Base-by-base conservation (phyloP, 805 yeast genomes). In the Wickerhamomyces tratensis region DNA sequence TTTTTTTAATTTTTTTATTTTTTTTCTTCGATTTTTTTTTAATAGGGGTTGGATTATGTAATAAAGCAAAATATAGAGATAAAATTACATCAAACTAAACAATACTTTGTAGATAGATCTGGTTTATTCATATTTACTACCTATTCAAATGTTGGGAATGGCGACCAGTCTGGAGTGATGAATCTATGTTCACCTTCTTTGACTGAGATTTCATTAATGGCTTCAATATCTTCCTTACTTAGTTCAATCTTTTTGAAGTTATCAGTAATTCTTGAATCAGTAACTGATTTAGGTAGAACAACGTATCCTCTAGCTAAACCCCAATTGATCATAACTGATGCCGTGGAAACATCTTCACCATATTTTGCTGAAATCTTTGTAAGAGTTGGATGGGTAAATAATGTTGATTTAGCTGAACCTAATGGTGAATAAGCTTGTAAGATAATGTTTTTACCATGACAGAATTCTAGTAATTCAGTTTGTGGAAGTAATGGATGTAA, bases 391-490 rank as follows among this genome's bases (percentile, higher is more conserved):
- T 77, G 70, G 25, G 57, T 51, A 43, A 76, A 58, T 15, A 78
- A 51, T 12, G 82, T 79, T 6, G 80, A 71, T 43, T 69, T 72
- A 2, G 64, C 57, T 30, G 82, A 71, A 7, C 88, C 89, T 50
- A 85, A 66, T 33, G 94, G 93, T 30, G 85, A 77, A 63, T 83
- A 86, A 14, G 93, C 93, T 60, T 81, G 81, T 42, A 80, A 55
- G 29, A 67, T 54, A 46, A 81, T 79, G 46, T 68, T 73, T 47
- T 82, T 65, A 36, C 59, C 51, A 43, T 67, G 63, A 59, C 77
- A 68, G 60, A 56, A 81, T 31, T 72, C 71, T 37, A 71, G 53
- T 48, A 84, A 64, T 51, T 78, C 77, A 12, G 58, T 63, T 58
- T 84, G 88, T 36, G 86, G 85, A 48, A 82, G 67, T 47, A 71